Conservation (phyloP, 208 protist genomes). For the Wallacemonas sp. region DNA sequence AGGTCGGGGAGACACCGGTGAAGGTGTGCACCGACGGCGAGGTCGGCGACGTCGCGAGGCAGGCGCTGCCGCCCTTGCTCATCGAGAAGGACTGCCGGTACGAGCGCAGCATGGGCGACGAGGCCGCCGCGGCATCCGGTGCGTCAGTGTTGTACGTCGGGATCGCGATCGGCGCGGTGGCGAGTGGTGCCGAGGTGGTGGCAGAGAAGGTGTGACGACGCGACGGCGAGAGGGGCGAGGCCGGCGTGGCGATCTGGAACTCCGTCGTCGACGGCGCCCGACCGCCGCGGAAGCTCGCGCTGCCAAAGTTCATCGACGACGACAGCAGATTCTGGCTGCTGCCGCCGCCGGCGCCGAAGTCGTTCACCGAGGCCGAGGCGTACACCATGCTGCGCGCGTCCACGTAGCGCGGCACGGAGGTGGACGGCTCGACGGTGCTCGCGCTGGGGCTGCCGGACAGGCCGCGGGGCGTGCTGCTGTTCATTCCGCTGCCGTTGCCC, state of each 20-base stretch:
- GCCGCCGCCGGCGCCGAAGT: slow-evolving; percentile 15
- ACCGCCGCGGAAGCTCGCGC: slow-evolving; percentile 5
- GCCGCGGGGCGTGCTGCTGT: slow-evolving; percentile 7
- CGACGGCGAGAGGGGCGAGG: slow-evolving; percentile 32
- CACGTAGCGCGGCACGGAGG: slow-evolving; percentile 46
- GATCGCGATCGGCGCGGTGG: slow-evolving; percentile 35
- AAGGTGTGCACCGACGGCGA: slow-evolving; percentile 20
- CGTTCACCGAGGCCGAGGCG: slow-evolving; percentile 28
- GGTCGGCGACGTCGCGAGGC: slow-evolving; percentile 25
- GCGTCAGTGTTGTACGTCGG: slow-evolving; percentile 50
- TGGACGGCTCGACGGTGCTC: not conserved
- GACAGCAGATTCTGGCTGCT: slow-evolving; percentile 1
- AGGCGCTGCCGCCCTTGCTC: slow-evolving; percentile 20
- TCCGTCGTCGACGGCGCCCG: slow-evolving; percentile 29
- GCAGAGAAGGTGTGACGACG: slow-evolving; percentile 24
- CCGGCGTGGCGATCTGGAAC: slow-evolving; percentile 25
- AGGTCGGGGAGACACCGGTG: slow-evolving; percentile 15
- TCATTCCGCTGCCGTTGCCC: no score
- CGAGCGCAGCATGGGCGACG: slow-evolving; percentile 69
- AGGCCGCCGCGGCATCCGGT: slow-evolving; percentile 33
- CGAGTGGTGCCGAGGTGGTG: slow-evolving; percentile 10
- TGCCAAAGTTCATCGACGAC: not conserved
- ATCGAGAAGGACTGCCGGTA: slow-evolving; percentile 63
- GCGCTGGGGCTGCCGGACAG: slow-evolving; percentile 10
- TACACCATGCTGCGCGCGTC: slow-evolving; percentile 50